phyloP scores from a whole-genome alignment of 1,139 yeast species.

The Ashbya aceris region DNA sequence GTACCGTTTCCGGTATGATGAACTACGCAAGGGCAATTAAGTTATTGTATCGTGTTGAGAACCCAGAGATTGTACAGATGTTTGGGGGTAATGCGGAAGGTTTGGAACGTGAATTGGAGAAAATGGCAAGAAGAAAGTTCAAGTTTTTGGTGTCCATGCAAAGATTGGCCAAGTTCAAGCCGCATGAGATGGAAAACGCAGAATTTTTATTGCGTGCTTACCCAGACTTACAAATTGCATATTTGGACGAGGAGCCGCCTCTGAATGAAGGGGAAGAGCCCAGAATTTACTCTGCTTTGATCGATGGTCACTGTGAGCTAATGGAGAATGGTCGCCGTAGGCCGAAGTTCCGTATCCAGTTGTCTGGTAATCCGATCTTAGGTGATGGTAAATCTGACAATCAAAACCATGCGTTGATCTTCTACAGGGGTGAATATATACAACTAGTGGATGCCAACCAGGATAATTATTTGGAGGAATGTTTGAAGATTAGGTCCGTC shows the following conservation, averaged over 20 bases:
- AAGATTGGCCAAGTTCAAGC: conserved; percentile 92
- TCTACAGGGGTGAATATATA: conserved; percentile 97
- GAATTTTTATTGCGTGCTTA: conserved; percentile 96
- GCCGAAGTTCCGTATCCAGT: conserved; percentile 94
- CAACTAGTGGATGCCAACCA: conserved; percentile 98
- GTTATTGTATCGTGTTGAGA: conserved; percentile 94
- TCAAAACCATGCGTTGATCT: conserved; percentile 92
- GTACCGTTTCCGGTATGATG: conserved; percentile 99
- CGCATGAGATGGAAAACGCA: conserved; percentile 96
- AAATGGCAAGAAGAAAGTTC: conserved; percentile 99
- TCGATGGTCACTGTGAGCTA: conserved; percentile 97
- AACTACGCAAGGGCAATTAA: conserved; percentile 97
- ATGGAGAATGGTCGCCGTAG: conserved; percentile 98
- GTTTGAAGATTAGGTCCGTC: conserved; percentile 94
- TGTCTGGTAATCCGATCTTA: conserved; percentile 96
- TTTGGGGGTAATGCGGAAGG: conserved; percentile 97
- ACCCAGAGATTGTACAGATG: conserved; percentile 97
- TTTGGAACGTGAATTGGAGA: conserved; percentile 90
- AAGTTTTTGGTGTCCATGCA: conserved; percentile 97
- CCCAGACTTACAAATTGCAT: conserved; percentile 97
- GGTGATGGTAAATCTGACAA: conserved; percentile 99
- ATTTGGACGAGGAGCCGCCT: conserved; percentile 89
- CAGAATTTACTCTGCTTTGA: conserved; percentile 89
- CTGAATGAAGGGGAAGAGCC: conserved; percentile 95
- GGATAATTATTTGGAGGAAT: conserved; percentile 96